Evolutionary conservation across 306 rosid species (phyloP), one percentile per base, ranked within the genome.

Genomic region (Acacia acuminata): DNA sequence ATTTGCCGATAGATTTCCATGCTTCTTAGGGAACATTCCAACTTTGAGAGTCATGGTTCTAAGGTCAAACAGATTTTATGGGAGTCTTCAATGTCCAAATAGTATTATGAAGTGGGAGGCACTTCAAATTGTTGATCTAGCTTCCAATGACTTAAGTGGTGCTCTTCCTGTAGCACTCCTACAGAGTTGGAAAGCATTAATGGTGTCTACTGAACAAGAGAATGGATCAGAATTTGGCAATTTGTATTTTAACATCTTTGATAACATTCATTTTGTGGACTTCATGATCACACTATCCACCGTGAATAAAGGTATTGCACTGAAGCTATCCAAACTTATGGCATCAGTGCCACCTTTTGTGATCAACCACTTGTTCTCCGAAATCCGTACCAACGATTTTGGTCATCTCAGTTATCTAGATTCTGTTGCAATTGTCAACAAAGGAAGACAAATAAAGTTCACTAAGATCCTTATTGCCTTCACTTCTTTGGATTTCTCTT

Each of bases 61-160:
- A 3, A 14, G 77, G 22, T 27, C 70, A 10, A 0, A 71, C 84
- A 17, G 4, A 27, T 19, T 32, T 27, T 3, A 81, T 11, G 58
- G 81, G 2, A 0, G 19, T 10, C 8, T 83, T 77, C 80, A 10
- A 71, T 86, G 85, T 66, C n/a, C 24, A 8, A 38, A 50, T 4
- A 0, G 2, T 13, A 61, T 0, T 61, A 75, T 24, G 8, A 42
- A 36, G 17, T 83, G 87, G 89, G 1, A 2, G 13, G 44, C 4
- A 10, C 82, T 84, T 36, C 86, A 76, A 53, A 84, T 87, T 27
- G 0, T 82, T 7, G 82, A 87, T 22, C 2, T 87, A 0, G 78
- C 86, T 38, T 69, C 9, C 12, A 87, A 85, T 77, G 47, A 56
- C 47, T 40, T 68, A 1, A 40, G 15, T 38, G 50, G 73, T 19